Evolutionary conservation across 2,329 filamentous ascomycete genomes (phyloP).

Genomic region (Phaeosphaeriaceae sp.): DNA sequence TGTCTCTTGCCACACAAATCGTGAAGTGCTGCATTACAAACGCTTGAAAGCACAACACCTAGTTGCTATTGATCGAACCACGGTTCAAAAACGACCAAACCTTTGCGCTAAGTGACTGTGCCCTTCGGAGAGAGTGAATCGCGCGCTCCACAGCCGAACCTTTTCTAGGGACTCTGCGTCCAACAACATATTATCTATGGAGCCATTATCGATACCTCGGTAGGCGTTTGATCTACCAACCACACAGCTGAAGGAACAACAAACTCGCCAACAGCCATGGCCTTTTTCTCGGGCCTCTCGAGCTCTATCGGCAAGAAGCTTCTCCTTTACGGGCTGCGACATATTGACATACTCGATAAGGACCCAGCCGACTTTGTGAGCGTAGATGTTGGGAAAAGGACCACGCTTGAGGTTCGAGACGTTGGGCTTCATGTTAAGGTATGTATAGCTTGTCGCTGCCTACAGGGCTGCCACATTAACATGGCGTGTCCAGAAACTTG

Average conservation of each 20-base stretch:
- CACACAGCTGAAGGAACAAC: conserved; percentile 21
- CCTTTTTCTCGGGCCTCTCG: conserved; percentile 68
- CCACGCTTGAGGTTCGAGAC: conserved; percentile 84
- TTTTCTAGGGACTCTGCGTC: conserved; percentile 1
- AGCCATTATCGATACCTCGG: conserved; percentile 27
- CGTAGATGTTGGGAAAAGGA: conserved; percentile 80
- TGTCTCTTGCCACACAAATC: conserved; percentile 24
- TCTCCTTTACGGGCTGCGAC: conserved; percentile 82
- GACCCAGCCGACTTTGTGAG: conserved; percentile 87
- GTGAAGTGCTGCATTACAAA: conserved; percentile 1
- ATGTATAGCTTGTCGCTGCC: conserved; percentile 33
- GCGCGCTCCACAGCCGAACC: background rate
- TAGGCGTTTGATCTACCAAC: conserved; percentile 38
- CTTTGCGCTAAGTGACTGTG: background rate
- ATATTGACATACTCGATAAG: conserved; percentile 85
- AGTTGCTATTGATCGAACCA: conserved; percentile 7
- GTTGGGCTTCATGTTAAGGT: conserved; percentile 82
- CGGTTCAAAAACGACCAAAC: background rate
- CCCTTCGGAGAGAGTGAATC: conserved; percentile 1
- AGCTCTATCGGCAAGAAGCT: conserved; percentile 85
- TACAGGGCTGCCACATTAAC: conserved; percentile 10
- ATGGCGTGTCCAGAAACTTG: conserved; percentile 70
- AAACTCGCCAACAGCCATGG: conserved; percentile 59
- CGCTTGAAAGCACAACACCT: conserved; percentile 1
- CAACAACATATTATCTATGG: conserved; percentile 32